Evolutionary conservation across 805 yeast genomes (phyloP), one percentile per base, ranked within the genome.

Genomic region (Metschnikowia borealis): DNA sequence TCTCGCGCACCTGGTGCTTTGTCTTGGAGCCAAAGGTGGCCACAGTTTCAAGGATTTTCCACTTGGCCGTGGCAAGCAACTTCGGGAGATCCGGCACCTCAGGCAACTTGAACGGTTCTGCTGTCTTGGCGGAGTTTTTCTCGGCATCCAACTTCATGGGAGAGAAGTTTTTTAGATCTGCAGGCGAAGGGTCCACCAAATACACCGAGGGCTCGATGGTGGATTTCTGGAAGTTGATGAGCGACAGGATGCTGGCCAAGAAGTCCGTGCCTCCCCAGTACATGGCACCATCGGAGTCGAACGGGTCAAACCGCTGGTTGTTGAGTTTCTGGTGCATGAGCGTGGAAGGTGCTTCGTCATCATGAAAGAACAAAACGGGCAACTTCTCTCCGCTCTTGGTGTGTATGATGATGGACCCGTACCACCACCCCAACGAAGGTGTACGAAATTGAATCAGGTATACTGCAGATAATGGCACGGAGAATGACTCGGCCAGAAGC

Each of bases 191-290:
- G 66, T 91, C 90, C 23, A 92, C 80, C 51, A 92, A 75, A 59
- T 80, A 78, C 37, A 90, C 81, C 0, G 87, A 80, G 3, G 83
- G 82, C 56, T 89, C 97, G 26, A 87, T 67, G 0, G 85, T 75
- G 0, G 95, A 82, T 54, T 75, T 78, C 57, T 85, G 89, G 29
- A 89, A 66, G 50, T 81, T 83, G 32, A 87, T 82, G 54, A 78
- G 74, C 37, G 69, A 66, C 32, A 73, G 69, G 38, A 94, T 67
- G 13, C 74, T 77, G 41, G 74, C 71, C 51, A 89, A 67, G 51
- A 94, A 84, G 57, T 87, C 86, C 39, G 78, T 80, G 1, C 97
- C 99, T 18, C 99, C 99, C 97, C 98, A 94, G 57, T 83, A 87
- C 37, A 89, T 64, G 1, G 70, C 66, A 34, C 76, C 77, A 31